Conservation (phyloP, 2,329 filamentous ascomycete genomes). For the Talaromyces pinophilus region DNA sequence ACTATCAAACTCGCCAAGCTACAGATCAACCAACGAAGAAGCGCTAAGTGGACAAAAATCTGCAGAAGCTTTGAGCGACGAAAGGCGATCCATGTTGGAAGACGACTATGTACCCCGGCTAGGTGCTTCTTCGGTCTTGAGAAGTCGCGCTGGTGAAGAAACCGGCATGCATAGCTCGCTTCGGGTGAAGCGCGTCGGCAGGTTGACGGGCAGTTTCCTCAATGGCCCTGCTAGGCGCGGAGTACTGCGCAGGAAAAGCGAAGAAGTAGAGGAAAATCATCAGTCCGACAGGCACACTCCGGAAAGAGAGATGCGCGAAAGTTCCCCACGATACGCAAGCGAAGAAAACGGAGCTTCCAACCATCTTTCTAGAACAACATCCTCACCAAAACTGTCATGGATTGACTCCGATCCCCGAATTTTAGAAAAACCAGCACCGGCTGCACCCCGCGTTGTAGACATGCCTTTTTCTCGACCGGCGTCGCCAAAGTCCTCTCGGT, state of each 20-base stretch:
- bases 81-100: conserved; percentile 34
- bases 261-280: conserved; percentile 59
- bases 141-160: conserved; percentile 60
- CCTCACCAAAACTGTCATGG: conserved; percentile 42
- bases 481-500: conserved; percentile 39
- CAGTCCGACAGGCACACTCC: conserved; percentile 33
- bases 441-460: conserved; percentile 29
- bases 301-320: conserved; percentile 32
- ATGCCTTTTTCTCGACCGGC: conserved; percentile 37
- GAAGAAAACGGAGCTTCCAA: conserved; percentile 33
- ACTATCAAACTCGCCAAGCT: conserved; percentile 37
- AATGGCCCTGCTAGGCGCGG: conserved; percentile 78
- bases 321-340: conserved; percentile 33
- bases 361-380: conserved; percentile 28
- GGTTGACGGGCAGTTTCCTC: conserved; percentile 73
- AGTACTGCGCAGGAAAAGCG: conserved; percentile 61
- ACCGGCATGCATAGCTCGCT: conserved; percentile 69
- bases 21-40: conserved; percentile 12
- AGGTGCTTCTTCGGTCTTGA: conserved; percentile 41
- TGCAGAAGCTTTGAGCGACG: conserved; percentile 37
- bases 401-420: conserved; percentile 36
- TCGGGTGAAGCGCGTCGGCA: conserved; percentile 74
- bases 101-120: conserved; percentile 38
- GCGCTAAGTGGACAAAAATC: conserved; percentile 33
- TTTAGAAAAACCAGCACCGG: conserved; percentile 29